These are phyloP conservation scores for Mucor irregularis DNA, from an alignment of 371 early-diverging fungal species.

Conservation along the genomic window DNA sequence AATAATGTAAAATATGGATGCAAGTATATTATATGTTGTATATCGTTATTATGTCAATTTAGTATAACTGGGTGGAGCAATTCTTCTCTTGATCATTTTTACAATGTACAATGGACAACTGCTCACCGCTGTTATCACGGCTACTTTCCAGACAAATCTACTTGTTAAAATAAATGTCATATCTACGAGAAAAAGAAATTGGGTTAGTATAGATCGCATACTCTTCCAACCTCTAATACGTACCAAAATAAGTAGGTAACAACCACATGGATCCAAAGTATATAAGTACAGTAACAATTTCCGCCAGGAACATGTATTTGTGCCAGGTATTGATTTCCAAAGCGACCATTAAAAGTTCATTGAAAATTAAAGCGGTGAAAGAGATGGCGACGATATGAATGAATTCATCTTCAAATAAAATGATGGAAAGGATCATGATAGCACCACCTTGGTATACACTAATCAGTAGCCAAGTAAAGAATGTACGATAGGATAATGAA, in stretches of 20 bases:
- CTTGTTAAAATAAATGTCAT: conserved; percentile 81
- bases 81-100: conserved; percentile 67
- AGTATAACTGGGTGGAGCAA: conserved; percentile 77
- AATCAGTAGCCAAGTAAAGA: conserved; percentile 94
- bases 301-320: conserved; percentile 81
- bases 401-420: conserved; percentile 95
- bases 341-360: conserved; percentile 99
- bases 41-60: conserved; percentile 51
- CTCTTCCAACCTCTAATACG: not conserved
- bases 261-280: conserved; percentile 90
- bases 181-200: conserved; percentile 49
- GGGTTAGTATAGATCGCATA: not conserved
- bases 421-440: conserved; percentile 94
- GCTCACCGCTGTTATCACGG: conserved; percentile 87
- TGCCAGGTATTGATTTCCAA: conserved; percentile 95
- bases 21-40: too few relatives aligned
- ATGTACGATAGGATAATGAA: conserved; percentile 88
- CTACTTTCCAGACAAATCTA: conserved; percentile 88
- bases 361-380: conserved; percentile 96
- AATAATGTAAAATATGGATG: too few relatives aligned
- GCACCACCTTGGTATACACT: conserved; percentile 98
- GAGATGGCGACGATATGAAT: conserved; percentile 96
- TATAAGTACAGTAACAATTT: conserved; percentile 77
- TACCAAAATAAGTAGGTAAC: conserved; percentile 90
- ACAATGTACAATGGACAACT: conserved; percentile 83